phyloP scores from a whole-genome alignment of 257 asterid species.

The Verbena officinalis region DNA sequence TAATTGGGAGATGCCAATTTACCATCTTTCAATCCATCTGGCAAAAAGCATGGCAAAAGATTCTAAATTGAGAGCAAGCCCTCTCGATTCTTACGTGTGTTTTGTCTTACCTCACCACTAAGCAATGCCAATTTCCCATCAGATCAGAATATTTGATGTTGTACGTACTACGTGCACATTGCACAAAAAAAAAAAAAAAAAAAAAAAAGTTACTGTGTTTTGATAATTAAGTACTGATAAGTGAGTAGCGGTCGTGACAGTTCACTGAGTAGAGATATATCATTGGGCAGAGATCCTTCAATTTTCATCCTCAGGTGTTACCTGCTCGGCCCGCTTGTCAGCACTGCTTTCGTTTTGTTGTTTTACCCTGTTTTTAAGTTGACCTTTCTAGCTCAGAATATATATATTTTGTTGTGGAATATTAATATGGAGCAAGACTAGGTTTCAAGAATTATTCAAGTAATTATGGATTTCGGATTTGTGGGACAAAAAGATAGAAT shows the following conservation, averaged over 20 bases:
- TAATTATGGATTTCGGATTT: not conserved
- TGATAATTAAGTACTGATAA: not conserved
- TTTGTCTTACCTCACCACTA: slow-evolving; percentile 47
- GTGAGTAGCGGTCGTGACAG: slow-evolving; percentile 49
- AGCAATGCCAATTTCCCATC: slow-evolving; percentile 39
- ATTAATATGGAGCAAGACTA: not conserved
- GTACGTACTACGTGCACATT: too few relatives aligned
- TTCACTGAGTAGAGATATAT: slow-evolving; percentile 46
- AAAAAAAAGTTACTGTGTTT: too few relatives aligned
- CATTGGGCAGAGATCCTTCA: slow-evolving; percentile 57
- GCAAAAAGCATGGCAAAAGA: slow-evolving; percentile 24
- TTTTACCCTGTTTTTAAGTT: slow-evolving; percentile 27
- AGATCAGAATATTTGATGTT: slow-evolving; percentile 10
- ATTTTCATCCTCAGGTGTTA: slow-evolving; percentile 46
- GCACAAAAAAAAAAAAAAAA: slow-evolving; percentile 2
- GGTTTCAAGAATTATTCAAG: not conserved
- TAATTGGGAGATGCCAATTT: slow-evolving; percentile 30
- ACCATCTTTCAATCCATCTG: slow-evolving; percentile 22
- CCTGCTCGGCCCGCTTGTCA: slow-evolving; percentile 58
- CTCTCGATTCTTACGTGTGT: slow-evolving; percentile 38
- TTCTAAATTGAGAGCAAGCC: slow-evolving; percentile 17
- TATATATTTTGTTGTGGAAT: too few relatives aligned
- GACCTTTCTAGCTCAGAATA: not conserved
- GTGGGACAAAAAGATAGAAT: not conserved
- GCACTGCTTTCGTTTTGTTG: slow-evolving; percentile 29